A percentile compares a stretch with the other conserved stretches of the same genome.
phyloP scores from a whole-genome alignment of 148 eudicot genomes.

The Vaccinium vitisidaea region DNA sequence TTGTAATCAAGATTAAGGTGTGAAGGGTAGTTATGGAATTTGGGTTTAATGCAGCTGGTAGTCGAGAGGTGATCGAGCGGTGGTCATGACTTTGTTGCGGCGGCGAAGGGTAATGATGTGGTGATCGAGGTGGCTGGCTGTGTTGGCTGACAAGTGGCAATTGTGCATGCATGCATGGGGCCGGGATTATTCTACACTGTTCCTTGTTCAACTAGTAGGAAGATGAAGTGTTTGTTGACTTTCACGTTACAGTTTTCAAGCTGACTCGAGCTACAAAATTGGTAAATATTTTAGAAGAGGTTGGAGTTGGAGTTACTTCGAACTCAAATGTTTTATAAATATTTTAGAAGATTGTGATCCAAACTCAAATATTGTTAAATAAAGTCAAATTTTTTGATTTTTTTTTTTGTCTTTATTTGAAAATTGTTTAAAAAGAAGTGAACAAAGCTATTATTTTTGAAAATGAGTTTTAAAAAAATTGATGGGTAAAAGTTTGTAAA shows the following conservation, averaged over 20 bases:
- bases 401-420: too few species aligned
- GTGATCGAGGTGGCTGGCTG: background rate
- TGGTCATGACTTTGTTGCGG: background rate
- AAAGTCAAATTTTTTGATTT: too few species aligned
- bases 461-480: too few species aligned
- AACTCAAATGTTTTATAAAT: too few species aligned
- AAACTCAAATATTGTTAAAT: too few species aligned
- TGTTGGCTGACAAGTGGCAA: background rate
- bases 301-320: too few species aligned
- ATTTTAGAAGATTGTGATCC: too few species aligned
- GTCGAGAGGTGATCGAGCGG: background rate
- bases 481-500: too few species aligned
- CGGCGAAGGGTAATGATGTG: background rate
- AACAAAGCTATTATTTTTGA: too few species aligned
- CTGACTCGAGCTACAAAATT: background rate
- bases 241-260: too few species aligned
- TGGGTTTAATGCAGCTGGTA: background rate
- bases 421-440: too few species aligned
- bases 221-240: background rate
- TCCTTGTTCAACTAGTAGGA: background rate
- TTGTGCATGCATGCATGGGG: background rate
- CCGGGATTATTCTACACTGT: background rate
- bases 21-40: background rate
- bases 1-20: background rate
- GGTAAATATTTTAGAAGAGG: too few species aligned